Conservation (phyloP, 805 yeast genomes). For the Kluyveromyces lactis region DNA sequence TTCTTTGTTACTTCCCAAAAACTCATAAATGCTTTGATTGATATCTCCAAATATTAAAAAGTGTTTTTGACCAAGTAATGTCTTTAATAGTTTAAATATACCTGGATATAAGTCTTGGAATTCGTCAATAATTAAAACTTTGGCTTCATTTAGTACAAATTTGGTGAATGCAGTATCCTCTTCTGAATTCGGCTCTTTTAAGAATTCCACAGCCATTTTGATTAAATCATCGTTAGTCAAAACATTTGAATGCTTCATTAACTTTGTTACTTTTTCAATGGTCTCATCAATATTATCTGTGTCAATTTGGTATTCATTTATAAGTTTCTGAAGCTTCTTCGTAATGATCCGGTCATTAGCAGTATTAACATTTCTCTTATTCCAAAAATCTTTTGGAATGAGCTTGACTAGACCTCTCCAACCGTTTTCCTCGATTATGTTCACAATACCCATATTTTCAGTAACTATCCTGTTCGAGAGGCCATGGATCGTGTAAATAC, state of each 20-base stretch:
- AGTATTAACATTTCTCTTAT: constrained; percentile 4
- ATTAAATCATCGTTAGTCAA: constrained; percentile 27
- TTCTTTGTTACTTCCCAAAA: constrained; percentile 44
- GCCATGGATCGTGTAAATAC: constrained; percentile 55
- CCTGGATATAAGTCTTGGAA: constrained; percentile 60
- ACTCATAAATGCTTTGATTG: constrained; percentile 61
- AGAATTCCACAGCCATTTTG: constrained; percentile 14
- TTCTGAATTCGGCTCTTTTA: constrained; percentile 4
- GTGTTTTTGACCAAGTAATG: constrained; percentile 38
- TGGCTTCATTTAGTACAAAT: constrained; percentile 18
- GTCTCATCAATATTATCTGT: constrained; percentile 6
- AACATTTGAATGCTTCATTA: constrained; percentile 30
- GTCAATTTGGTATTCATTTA: constrained; percentile 12
- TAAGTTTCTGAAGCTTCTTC: constrained; percentile 14
- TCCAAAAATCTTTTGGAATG: constrained; percentile 20
- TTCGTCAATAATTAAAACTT: constrained; percentile 56
- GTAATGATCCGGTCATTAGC: constrained; percentile 5
- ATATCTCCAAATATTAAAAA: constrained; percentile 65
- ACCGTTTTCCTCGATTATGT: constrained; percentile 46
- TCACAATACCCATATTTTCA: constrained; percentile 30
- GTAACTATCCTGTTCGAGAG: constrained; percentile 45
- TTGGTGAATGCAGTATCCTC: constrained; percentile 7
- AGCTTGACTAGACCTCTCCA: constrained; percentile 39
- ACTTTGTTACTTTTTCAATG: constrained; percentile 18
- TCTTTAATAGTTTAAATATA: constrained; percentile 37